phyloP scores from a whole-genome alignment of 2,329 filamentous ascomycete genomes.

The Ceratocystis papillata region DNA sequence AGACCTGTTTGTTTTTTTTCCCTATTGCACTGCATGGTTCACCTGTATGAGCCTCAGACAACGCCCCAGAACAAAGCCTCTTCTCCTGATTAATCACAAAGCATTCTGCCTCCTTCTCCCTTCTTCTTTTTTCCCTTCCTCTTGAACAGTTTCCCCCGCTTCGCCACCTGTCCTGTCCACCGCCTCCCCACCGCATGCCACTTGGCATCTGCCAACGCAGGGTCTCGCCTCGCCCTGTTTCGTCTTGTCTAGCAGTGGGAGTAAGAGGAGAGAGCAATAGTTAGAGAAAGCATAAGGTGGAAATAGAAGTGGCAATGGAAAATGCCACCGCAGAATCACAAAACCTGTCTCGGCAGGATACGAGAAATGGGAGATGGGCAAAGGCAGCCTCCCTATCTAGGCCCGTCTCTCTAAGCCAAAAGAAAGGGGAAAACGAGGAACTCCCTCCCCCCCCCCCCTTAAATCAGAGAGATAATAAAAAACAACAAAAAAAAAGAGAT shows the following conservation, averaged over 20 bases:
- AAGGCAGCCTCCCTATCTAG: neutral
- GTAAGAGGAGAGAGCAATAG: too few relatives aligned
- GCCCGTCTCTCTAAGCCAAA: neutral
- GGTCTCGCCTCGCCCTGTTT: neutral
- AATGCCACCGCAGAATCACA: neutral
- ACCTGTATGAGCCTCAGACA: constrained; percentile 3
- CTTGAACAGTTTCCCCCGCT: neutral
- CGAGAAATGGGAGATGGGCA: constrained; percentile 4
- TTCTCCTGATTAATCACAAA: neutral
- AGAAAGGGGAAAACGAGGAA: neutral
- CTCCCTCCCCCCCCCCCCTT: too few relatives aligned
- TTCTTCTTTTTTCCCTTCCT: neutral
- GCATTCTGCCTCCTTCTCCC: neutral
- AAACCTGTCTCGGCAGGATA: constrained; percentile 4
- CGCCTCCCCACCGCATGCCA: neutral
- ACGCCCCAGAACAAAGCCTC: constrained; percentile 2
- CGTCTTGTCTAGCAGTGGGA: too few relatives aligned
- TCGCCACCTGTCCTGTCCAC: neutral
- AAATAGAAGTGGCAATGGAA: neutral
- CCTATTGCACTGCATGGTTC: neutral
- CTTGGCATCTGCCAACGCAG: neutral
- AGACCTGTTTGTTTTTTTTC: neutral
- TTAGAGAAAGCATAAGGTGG: neutral
- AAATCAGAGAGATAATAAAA: neutral
- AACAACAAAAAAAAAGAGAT: neutral